Conservation (phyloP, 2,329 filamentous ascomycete species). For the Colletotrichum shisoi region DNA sequence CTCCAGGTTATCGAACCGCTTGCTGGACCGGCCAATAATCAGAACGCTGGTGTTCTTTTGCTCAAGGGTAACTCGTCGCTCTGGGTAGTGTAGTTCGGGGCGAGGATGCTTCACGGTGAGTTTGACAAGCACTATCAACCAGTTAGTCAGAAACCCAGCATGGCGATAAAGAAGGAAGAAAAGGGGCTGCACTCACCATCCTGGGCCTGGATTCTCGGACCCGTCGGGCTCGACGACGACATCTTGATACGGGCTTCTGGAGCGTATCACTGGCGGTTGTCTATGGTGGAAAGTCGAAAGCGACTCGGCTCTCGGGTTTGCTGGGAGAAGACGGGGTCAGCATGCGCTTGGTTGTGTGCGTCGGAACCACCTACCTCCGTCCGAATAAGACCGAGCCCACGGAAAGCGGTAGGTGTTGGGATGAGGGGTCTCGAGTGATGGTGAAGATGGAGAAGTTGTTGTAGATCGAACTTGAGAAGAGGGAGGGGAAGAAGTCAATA, state of each 20-base stretch:
- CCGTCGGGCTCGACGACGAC: conserved; percentile 14
- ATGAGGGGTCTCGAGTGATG: conserved; percentile 16
- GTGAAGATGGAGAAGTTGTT: conserved; percentile 4
- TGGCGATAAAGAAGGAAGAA: background rate
- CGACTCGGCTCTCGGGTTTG: conserved; percentile 8
- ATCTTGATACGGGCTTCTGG: conserved; percentile 14
- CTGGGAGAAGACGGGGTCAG: conserved; percentile 2
- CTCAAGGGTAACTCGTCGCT: conserved; percentile 46
- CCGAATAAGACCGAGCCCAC: conserved; percentile 30
- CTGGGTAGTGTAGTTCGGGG: conserved; percentile 36
- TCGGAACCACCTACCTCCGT: conserved; percentile 22
- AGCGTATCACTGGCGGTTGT: conserved; percentile 1
- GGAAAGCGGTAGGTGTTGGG: conserved; percentile 6
- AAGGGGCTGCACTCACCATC: conserved; percentile 19
- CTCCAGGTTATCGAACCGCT: conserved; percentile 47
- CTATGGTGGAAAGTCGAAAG: background rate
- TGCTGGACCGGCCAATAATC: conserved; percentile 57
- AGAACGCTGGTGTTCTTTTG: conserved; percentile 35
- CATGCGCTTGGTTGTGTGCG: conserved; percentile 6
- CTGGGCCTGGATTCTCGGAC: conserved; percentile 23
- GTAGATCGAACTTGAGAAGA: too few relatives aligned
- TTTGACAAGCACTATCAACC: conserved; percentile 45
- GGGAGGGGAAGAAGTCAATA: background rate
- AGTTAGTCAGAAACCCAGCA: conserved; percentile 34
- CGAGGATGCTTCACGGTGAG: conserved; percentile 43